phyloP scores from a whole-genome alignment of 306 rosid genomes.

The Quercus cerris region DNA sequence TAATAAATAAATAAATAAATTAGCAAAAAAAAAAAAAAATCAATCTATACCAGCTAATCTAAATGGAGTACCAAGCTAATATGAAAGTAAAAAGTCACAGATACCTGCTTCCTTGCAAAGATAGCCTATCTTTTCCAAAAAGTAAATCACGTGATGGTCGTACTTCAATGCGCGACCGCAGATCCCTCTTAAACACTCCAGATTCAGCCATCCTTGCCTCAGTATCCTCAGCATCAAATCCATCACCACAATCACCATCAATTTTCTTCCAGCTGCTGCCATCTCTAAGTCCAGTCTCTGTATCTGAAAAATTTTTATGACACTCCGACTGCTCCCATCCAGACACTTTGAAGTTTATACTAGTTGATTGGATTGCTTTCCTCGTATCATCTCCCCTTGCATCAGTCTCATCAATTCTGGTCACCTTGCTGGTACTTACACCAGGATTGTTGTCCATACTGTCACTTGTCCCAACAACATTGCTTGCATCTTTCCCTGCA shows the following conservation, averaged over 20 bases:
- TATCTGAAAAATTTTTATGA: not conserved
- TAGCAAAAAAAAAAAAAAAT: not conserved
- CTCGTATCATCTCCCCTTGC: not conserved
- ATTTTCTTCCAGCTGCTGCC: not conserved
- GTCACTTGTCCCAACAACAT: not conserved
- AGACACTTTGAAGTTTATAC: not conserved
- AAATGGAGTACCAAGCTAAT: not conserved
- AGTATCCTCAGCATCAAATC: not conserved
- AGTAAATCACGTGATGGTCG: not conserved
- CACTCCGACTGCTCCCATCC: not conserved
- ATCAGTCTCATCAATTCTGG: not conserved
- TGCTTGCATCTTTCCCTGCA: not conserved
- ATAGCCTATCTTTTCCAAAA: not conserved
- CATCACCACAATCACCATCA: not conserved
- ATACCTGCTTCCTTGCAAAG: constrained; percentile 3
- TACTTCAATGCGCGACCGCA: not conserved
- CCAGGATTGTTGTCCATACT: not conserved
- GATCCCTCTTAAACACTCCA: not conserved
- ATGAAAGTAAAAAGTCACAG: not conserved
- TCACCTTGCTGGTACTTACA: not conserved
- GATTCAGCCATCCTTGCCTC: not conserved
- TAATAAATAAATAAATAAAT: not conserved
- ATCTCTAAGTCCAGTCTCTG: not conserved
- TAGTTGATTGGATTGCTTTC: not conserved
- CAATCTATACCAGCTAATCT: not conserved